Base-by-base conservation (phyloP, 192 early-diverging fungal genomes). In the Backusella luteola region DNA sequence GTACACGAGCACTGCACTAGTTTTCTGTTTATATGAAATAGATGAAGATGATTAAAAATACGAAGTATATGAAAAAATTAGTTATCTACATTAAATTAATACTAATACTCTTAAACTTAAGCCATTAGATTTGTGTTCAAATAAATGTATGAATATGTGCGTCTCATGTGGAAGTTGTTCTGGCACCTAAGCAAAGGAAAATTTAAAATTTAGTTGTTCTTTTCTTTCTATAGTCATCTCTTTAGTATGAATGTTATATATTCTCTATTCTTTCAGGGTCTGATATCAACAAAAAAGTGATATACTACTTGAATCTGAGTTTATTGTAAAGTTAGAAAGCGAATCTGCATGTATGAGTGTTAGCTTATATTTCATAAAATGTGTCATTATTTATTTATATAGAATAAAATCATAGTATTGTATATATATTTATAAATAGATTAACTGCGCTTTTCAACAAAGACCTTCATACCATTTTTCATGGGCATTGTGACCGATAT, bases 381-480 rank as follows among this genome's bases (percentile, higher is more conserved):
- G 19, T 17, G 15, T 0, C 14, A 44, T 44, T 17, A 17, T 44
- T 44, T 44, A 44, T 44, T 44, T 44, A 44, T 5, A 17, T 44
- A 4, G 4, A 15, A 17, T 44, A 17, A 44, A 14, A 44, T 44
- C 14, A 44, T 44, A 44, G 42, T 44, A 44, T 44, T 4, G 19
- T 1, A 63, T 59, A 14, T 26, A 4, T 63, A 63, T 63, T 29
- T 63, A 12, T 29, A 63, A 32, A 26, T 19, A 68, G 32, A 19
- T 36, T 68, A 68, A 68, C 69, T 34, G 39, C 77, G 77, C 34
- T 80, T 74, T 42, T 81, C 70, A 34, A 81, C 79, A 9, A 34
- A 41, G 29, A 81, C 67, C 23, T 71, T 73, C 76, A 81, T 67
- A 49, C 80, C 80, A 74, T 81, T 4, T 34, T 81, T 77, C 80